Evolutionary conservation across 2,329 filamentous ascomycete species (phyloP).

Genomic region (Nemania diffusa): DNA sequence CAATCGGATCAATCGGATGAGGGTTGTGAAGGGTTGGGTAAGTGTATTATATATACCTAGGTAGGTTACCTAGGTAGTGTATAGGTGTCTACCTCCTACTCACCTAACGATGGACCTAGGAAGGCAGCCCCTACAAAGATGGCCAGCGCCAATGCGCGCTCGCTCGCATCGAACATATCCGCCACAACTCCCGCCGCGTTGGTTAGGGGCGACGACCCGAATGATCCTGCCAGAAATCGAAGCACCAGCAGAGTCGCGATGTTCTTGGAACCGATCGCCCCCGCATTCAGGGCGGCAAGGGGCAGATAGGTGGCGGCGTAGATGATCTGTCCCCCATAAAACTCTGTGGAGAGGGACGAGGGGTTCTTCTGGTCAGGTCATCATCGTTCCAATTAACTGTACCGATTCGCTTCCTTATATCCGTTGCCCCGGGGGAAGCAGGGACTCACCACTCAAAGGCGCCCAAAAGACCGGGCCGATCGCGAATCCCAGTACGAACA

Average conservation of each 20-base stretch:
- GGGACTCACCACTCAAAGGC: constrained; percentile 59
- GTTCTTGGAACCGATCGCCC: constrained; percentile 61
- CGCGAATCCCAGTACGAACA: constrained; percentile 64
- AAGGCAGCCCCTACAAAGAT: not conserved
- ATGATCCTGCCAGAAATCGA: constrained; percentile 67
- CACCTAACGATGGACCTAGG: not conserved
- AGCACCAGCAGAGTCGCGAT: constrained; percentile 66
- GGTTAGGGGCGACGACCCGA: constrained; percentile 63
- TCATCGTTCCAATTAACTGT: too few relatives aligned
- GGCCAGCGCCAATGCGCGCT: constrained; percentile 65
- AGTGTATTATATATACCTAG: too few relatives aligned
- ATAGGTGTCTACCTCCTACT: too few relatives aligned
- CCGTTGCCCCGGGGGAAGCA: too few relatives aligned
- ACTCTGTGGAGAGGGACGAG: too few relatives aligned
- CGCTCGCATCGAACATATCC: constrained; percentile 60
- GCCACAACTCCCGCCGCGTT: constrained; percentile 65
- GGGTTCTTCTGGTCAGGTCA: too few relatives aligned
- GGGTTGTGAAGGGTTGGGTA: too few relatives aligned
- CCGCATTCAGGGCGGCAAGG: constrained; percentile 67
- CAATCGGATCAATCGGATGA: too few relatives aligned
- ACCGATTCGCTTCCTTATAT: too few relatives aligned
- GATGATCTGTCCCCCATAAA: constrained; percentile 64
- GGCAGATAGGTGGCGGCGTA: constrained; percentile 61
- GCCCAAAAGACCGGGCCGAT: constrained; percentile 67
- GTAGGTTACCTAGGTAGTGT: too few relatives aligned